Conservation (phyloP, 768 basidiomycete species). For the Hericium rajendrae region DNA sequence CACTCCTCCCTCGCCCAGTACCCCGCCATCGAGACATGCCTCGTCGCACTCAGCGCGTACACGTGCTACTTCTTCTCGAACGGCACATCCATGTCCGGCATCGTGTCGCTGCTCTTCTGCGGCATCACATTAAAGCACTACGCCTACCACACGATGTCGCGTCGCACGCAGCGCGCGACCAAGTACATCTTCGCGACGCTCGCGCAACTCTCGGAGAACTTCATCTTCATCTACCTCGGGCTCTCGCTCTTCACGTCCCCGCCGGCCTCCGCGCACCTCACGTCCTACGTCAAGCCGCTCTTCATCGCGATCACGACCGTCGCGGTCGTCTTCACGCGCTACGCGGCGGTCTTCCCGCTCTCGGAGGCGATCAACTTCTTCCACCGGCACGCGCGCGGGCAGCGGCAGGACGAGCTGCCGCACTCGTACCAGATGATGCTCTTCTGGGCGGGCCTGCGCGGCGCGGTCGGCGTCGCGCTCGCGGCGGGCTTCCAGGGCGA, state of each 20-base stretch:
- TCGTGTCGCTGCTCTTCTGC: constrained; percentile 95
- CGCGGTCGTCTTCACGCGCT: constrained; percentile 89
- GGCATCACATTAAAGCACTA: constrained; percentile 99
- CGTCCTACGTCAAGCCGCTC: constrained; percentile 85
- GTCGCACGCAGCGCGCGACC: constrained; percentile 83
- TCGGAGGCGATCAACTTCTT: constrained; percentile 93
- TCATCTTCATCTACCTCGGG: constrained; percentile 98
- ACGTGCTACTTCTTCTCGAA: constrained; percentile 99
- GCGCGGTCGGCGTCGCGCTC: constrained; percentile 95
- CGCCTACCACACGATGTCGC: constrained; percentile 99
- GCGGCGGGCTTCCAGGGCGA: constrained; percentile 94
- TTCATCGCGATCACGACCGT: constrained; percentile 91
- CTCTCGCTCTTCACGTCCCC: constrained; percentile 90
- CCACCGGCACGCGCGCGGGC: constrained; percentile 73
- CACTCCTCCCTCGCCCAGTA: constrained; percentile 81
- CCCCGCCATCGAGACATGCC: constrained; percentile 95
- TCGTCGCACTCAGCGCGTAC: constrained; percentile 90
- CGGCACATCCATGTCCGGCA: constrained; percentile 87
- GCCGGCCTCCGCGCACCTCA: constrained; percentile 67
- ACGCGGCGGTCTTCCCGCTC: constrained; percentile 91
- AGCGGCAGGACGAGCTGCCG: constrained; percentile 83
- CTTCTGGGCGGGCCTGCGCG: constrained; percentile 96
- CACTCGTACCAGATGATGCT: constrained; percentile 99
- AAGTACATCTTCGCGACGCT: constrained; percentile 95
- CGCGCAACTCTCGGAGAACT: constrained; percentile 94